Evolutionary conservation across 2,329 filamentous ascomycete genomes (phyloP).

Genomic region (Pseudopithomyces chartarum): DNA sequence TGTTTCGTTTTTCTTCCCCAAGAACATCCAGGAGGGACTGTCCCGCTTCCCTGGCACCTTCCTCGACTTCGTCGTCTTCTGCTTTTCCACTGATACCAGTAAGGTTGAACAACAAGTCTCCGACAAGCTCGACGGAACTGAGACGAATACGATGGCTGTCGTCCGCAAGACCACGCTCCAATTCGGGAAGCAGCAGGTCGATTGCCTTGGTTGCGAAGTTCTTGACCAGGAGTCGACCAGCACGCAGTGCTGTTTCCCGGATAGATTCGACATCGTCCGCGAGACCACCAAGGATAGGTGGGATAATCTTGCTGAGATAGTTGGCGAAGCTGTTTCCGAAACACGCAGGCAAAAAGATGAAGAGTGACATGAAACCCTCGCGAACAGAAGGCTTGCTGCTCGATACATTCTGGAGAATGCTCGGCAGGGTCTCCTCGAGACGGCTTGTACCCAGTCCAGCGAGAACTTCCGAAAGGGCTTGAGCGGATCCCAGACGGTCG

Average conservation of each 20-base stretch:
- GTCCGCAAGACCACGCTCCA: slow-evolving; percentile 95
- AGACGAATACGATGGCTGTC: slow-evolving; percentile 97
- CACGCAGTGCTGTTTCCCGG: slow-evolving; percentile 91
- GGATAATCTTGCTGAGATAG: slow-evolving; percentile 94
- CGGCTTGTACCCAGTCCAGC: slow-evolving; percentile 91
- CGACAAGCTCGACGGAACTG: slow-evolving; percentile 96
- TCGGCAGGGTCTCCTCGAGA: slow-evolving; percentile 93
- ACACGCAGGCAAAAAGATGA: slow-evolving; percentile 98
- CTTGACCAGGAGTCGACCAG: slow-evolving; percentile 93
- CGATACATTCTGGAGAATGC: slow-evolving; percentile 93
- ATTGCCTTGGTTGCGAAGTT: slow-evolving; percentile 97
- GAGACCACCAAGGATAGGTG: slow-evolving; percentile 89
- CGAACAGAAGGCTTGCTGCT: slow-evolving; percentile 88
- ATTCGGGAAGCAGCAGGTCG: slow-evolving; percentile 88
- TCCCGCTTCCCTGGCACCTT: slow-evolving; percentile 82
- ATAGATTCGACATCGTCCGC: slow-evolving; percentile 97
- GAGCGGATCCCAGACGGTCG: slow-evolving; percentile 92
- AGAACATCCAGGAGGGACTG: slow-evolving; percentile 93
- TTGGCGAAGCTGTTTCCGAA: slow-evolving; percentile 98
- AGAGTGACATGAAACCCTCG: slow-evolving; percentile 99
- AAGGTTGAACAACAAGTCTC: slow-evolving; percentile 95
- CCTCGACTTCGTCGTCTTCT: slow-evolving; percentile 78
- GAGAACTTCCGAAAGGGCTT: slow-evolving; percentile 94
- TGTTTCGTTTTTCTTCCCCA: slow-evolving; percentile 95
- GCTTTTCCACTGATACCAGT: slow-evolving; percentile 85